Evolutionary conservation across 495 filamentous ascomycete genomes (phyloP).

Genomic region (Acidomyces sp.): DNA sequence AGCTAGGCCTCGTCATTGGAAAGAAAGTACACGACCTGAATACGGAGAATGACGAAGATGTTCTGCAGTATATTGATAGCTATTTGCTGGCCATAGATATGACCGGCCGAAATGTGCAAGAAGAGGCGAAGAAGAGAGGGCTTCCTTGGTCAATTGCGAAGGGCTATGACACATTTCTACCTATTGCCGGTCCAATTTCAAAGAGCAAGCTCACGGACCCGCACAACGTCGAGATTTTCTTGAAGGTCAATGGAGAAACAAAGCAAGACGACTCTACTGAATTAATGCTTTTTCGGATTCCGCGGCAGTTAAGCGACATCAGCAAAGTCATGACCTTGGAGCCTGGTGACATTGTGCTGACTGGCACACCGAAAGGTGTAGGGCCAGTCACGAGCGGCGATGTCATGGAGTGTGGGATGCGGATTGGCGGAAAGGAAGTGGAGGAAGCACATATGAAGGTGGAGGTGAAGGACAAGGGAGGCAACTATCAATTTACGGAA

Average conservation of each 20-base stretch:
- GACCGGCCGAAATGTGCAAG: slow-evolving; percentile 86
- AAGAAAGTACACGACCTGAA: slow-evolving; percentile 63
- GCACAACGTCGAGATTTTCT: slow-evolving; percentile 70
- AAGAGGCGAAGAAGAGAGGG: slow-evolving; percentile 90
- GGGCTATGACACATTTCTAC: slow-evolving; percentile 94
- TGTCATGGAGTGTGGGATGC: slow-evolving; percentile 74
- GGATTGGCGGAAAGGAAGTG: slow-evolving; percentile 68
- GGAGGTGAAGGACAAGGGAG: slow-evolving; percentile 53
- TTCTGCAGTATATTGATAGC: slow-evolving; percentile 44
- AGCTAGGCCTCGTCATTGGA: slow-evolving; percentile 78
- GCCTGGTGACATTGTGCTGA: slow-evolving; percentile 82
- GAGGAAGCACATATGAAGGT: slow-evolving; percentile 81
- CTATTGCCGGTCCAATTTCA: slow-evolving; percentile 62
- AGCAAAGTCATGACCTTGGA: slow-evolving; percentile 88
- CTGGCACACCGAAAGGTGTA: slow-evolving; percentile 93
- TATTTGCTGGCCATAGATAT: slow-evolving; percentile 85
- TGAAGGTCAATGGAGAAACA: slow-evolving; percentile 61
- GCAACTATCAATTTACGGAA: slow-evolving; percentile 44
- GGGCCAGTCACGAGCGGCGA: slow-evolving; percentile 76
- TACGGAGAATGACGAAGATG: slow-evolving; percentile 44
- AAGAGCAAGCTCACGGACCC: slow-evolving; percentile 73
- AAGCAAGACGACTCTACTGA: slow-evolving; percentile 74
- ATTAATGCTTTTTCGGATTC: slow-evolving; percentile 85
- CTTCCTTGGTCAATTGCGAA: slow-evolving; percentile 94
- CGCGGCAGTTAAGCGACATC: slow-evolving; percentile 77